phyloP scores from a whole-genome alignment of 306 rosid genomes.

The Vicia faba region DNA sequence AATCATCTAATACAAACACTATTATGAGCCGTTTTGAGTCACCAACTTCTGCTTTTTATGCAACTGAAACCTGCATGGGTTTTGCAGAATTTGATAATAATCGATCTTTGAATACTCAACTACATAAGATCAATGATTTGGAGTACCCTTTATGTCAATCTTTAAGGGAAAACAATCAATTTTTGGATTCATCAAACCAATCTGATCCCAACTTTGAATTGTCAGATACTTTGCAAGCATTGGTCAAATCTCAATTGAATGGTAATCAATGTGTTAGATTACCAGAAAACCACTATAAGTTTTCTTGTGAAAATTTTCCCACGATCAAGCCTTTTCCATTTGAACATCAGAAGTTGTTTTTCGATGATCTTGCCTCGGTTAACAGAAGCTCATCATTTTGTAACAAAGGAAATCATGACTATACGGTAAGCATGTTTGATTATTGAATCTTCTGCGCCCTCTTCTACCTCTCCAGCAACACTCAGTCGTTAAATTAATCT shows the following conservation, averaged over 20 bases:
- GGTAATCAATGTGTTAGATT: conserved; percentile 36
- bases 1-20: conserved; percentile 42
- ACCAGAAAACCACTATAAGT: conserved; percentile 39
- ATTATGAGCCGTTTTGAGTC: conserved; percentile 68
- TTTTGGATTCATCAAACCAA: conserved; percentile 45
- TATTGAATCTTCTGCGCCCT: not conserved
- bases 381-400: conserved; percentile 41
- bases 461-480: not conserved
- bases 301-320: conserved; percentile 29
- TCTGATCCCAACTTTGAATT: conserved; percentile 46
- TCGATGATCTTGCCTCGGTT: conserved; percentile 36
- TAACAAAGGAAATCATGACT: conserved; percentile 55
- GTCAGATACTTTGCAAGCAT: conserved; percentile 63
- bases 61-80: conserved; percentile 80
- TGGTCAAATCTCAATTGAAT: conserved; percentile 53
- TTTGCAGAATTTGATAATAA: conserved; percentile 49
- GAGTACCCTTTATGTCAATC: conserved; percentile 60
- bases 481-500: not conserved
- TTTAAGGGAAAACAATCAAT: conserved; percentile 39
- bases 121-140: conserved; percentile 41
- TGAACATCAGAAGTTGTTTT: conserved; percentile 44
- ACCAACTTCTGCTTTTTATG: conserved; percentile 72
- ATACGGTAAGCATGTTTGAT: conserved; percentile 42
- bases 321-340: conserved; percentile 35
- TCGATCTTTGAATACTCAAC: conserved; percentile 41